These are phyloP conservation scores for Xylaria polymorpha DNA, from an alignment of 2,329 filamentous ascomycete genomes.

Conservation along the genomic window DNA sequence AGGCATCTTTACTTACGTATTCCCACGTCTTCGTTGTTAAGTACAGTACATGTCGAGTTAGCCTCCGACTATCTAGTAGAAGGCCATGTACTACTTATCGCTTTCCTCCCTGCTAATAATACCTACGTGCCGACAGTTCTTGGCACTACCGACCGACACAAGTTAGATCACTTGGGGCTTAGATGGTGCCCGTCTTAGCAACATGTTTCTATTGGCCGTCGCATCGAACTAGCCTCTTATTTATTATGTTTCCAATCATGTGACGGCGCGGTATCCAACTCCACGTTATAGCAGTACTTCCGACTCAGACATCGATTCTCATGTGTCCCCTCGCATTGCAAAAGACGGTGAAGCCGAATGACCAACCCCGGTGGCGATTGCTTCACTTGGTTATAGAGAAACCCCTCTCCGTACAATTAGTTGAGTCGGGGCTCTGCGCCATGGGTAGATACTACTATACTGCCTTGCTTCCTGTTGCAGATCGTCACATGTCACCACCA, in stretches of 20 bases:
- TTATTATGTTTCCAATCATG: slow-evolving; percentile 7
- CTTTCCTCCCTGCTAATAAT: background rate
- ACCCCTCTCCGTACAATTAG: slow-evolving; percentile 8
- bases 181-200: background rate
- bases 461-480: background rate
- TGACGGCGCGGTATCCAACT: slow-evolving; percentile 1
- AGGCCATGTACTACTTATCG: background rate
- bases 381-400: background rate
- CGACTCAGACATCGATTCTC: background rate
- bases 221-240: background rate
- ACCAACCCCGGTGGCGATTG: background rate
- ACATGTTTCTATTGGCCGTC: background rate
- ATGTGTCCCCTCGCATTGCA: background rate
- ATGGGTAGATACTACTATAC: no score
- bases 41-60: background rate
- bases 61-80: background rate
- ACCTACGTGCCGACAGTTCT: background rate
- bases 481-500: slow-evolving; percentile 39
- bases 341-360: background rate
- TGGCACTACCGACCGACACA: background rate
- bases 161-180: background rate
- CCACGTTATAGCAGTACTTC: background rate
- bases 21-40: background rate
- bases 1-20: background rate
- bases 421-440: background rate